Conservation (phyloP, 768 basidiomycete species). For the Saitozyma podzolica region DNA sequence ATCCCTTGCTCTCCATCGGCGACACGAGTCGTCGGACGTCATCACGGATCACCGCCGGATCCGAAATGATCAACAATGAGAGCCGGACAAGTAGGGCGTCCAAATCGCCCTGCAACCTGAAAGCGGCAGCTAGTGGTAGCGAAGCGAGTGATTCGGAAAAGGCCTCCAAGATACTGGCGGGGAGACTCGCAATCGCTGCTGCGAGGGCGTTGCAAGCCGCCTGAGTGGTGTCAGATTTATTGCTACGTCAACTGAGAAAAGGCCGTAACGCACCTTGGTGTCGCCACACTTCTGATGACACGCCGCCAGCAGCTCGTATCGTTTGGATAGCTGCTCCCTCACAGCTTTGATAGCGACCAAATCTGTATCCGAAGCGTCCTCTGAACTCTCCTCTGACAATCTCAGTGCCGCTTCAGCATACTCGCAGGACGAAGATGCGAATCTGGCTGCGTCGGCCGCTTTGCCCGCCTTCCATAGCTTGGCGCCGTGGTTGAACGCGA, state of each 20-base stretch:
- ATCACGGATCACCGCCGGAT: too few relatives aligned
- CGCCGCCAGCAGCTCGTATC: slow-evolving; percentile 79
- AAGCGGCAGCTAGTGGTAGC: too few relatives aligned
- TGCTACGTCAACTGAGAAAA: too few relatives aligned
- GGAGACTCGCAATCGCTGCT: slow-evolving; percentile 5
- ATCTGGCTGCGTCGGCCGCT: slow-evolving; percentile 66
- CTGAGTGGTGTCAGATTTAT: slow-evolving; percentile 7
- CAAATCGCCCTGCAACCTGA: too few relatives aligned
- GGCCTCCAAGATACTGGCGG: neutral
- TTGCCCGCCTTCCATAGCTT: slow-evolving; percentile 65
- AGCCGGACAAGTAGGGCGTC: too few relatives aligned
- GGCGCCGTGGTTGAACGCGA: slow-evolving; percentile 48
- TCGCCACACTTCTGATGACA: slow-evolving; percentile 78
- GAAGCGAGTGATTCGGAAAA: too few relatives aligned
- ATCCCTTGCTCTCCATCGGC: too few relatives aligned
- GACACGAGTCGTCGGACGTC: too few relatives aligned
- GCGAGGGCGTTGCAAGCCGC: slow-evolving; percentile 24
- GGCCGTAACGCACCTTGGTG: slow-evolving; percentile 59
- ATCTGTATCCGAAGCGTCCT: too few relatives aligned
- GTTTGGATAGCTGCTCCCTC: slow-evolving; percentile 62
- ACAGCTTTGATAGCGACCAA: neutral
- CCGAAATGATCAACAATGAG: too few relatives aligned
- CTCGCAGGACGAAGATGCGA: slow-evolving; percentile 64
- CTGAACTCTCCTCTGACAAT: too few relatives aligned
- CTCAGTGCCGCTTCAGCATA: slow-evolving; percentile 60